A percentile compares a stretch with the other conserved stretches of the same genome.
These are phyloP conservation scores for Hebeloma cylindrosporum DNA, from an alignment of 768 basidiomycete species.

Conservation along the genomic window DNA sequence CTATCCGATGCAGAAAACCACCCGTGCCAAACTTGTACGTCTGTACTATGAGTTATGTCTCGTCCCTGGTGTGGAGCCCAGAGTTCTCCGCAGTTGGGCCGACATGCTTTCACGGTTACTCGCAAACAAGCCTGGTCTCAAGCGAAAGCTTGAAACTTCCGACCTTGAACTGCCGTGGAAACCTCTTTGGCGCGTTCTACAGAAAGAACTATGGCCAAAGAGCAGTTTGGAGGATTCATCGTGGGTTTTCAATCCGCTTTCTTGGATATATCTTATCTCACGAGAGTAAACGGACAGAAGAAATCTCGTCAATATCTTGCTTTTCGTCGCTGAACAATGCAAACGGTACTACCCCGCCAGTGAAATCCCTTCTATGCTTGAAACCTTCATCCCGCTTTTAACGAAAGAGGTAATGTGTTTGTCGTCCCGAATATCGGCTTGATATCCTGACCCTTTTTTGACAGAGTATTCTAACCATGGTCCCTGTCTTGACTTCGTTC, in stretches of 20 bases:
- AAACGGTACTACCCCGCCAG: slow-evolving; percentile 64
- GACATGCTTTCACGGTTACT: slow-evolving; percentile 76
- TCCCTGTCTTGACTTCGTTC: slow-evolving; percentile 77
- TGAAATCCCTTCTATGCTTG: slow-evolving; percentile 71
- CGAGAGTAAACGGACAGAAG: slow-evolving; percentile 42
- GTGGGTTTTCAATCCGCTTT: slow-evolving; percentile 36
- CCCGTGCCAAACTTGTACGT: slow-evolving; percentile 69
- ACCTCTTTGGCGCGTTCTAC: slow-evolving; percentile 72
- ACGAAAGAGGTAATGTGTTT: slow-evolving; percentile 63
- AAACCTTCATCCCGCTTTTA: slow-evolving; percentile 65
- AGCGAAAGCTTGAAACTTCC: slow-evolving; percentile 61
- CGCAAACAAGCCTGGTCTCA: slow-evolving; percentile 60
- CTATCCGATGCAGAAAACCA: slow-evolving; percentile 70
- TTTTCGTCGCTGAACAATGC: slow-evolving; percentile 73
- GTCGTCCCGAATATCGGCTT: background rate
- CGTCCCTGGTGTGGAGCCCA: slow-evolving; percentile 72
- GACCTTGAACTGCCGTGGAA: slow-evolving; percentile 75
- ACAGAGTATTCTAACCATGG: slow-evolving; percentile 67
- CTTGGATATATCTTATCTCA: background rate
- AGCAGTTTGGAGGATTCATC: slow-evolving; percentile 56
- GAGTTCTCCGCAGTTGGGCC: slow-evolving; percentile 71
- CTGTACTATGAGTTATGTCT: slow-evolving; percentile 81
- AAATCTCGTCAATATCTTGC: slow-evolving; percentile 66
- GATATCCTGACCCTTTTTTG: slow-evolving; percentile 3
- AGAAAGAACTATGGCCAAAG: slow-evolving; percentile 77